Conservation (phyloP, 768 basidiomycete species). For the Tephrocybe rancida region DNA sequence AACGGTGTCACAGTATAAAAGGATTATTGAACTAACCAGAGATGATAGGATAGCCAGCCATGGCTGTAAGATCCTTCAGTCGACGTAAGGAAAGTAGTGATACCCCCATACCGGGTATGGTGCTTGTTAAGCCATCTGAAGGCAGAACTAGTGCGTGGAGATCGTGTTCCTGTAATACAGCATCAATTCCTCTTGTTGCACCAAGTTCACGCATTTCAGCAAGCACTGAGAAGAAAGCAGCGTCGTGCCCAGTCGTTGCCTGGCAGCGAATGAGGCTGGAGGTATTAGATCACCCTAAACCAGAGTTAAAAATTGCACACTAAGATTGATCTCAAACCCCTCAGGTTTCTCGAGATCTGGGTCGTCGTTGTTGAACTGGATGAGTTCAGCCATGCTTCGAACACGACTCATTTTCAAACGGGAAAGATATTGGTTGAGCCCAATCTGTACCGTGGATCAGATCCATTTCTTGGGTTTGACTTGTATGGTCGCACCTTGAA, state of each 20-base stretch:
- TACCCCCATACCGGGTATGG: slow-evolving; percentile 33
- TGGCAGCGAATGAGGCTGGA: slow-evolving; percentile 39
- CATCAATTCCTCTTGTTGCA: slow-evolving; percentile 57
- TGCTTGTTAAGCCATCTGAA: slow-evolving; percentile 36
- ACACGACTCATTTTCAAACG: slow-evolving; percentile 54
- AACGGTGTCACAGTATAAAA: background rate
- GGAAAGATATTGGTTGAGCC: slow-evolving; percentile 50
- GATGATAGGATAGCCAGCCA: slow-evolving; percentile 67
- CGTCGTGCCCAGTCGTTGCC: slow-evolving; percentile 42
- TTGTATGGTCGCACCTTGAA: slow-evolving; percentile 70
- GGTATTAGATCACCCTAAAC: background rate
- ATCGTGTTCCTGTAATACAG: slow-evolving; percentile 42
- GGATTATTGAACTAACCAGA: slow-evolving; percentile 42
- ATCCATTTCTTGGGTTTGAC: too few relatives aligned
- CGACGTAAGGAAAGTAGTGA: background rate
- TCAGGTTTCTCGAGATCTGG: slow-evolving; percentile 49
- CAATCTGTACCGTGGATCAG: too few relatives aligned
- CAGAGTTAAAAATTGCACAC: slow-evolving; percentile 22
- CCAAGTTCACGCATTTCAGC: slow-evolving; percentile 49
- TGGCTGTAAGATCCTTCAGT: slow-evolving; percentile 34
- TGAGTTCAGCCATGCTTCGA: slow-evolving; percentile 55
- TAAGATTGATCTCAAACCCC: slow-evolving; percentile 40
- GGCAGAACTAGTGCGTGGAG: slow-evolving; percentile 59
- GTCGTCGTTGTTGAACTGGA: slow-evolving; percentile 57
- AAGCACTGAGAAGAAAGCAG: slow-evolving; percentile 45